Evolutionary conservation across 352 stramenopile species (phyloP).

Genomic region (Phytophthora agathidicida): DNA sequence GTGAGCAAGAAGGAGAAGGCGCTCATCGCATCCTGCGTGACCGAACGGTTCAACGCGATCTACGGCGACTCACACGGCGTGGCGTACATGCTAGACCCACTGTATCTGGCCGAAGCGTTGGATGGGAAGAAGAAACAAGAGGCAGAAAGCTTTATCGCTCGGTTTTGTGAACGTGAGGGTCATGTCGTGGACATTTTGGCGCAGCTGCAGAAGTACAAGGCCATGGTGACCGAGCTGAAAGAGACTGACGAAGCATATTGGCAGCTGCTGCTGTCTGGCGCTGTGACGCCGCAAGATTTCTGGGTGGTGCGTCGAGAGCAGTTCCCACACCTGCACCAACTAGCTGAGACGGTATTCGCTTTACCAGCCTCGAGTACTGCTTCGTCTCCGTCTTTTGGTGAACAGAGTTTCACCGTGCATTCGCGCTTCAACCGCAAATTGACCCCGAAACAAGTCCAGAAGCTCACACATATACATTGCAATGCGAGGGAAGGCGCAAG

Average conservation of each 20-base stretch:
- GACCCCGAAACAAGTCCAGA: slow-evolving; percentile 48
- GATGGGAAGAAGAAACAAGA: slow-evolving; percentile 52
- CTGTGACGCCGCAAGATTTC: slow-evolving; percentile 59
- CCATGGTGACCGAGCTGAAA: slow-evolving; percentile 58
- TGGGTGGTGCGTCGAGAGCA: slow-evolving; percentile 58
- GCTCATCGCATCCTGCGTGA: slow-evolving; percentile 65
- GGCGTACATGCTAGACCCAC: slow-evolving; percentile 63
- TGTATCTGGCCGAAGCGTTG: slow-evolving; percentile 55
- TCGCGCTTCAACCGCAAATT: slow-evolving; percentile 51
- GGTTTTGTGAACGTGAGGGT: slow-evolving; percentile 44
- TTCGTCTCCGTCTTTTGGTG: slow-evolving; percentile 42
- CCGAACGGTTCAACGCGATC: slow-evolving; percentile 67
- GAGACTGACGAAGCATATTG: slow-evolving; percentile 61
- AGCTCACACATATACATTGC: slow-evolving; percentile 69
- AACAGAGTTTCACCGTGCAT: slow-evolving; percentile 38
- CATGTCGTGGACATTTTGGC: slow-evolving; percentile 46
- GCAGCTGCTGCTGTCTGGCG: slow-evolving; percentile 51
- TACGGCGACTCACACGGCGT: slow-evolving; percentile 69
- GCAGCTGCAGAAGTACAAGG: slow-evolving; percentile 58
- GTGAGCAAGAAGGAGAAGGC: slow-evolving; percentile 81
- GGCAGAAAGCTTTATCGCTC: slow-evolving; percentile 54
- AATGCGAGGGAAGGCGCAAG: slow-evolving; percentile 41
- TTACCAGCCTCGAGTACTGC: slow-evolving; percentile 54
- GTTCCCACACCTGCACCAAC: slow-evolving; percentile 64
- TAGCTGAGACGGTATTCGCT: slow-evolving; percentile 61